Evolutionary conservation across 352 stramenopile species (phyloP).

Genomic region (Pythium aquatile): DNA sequence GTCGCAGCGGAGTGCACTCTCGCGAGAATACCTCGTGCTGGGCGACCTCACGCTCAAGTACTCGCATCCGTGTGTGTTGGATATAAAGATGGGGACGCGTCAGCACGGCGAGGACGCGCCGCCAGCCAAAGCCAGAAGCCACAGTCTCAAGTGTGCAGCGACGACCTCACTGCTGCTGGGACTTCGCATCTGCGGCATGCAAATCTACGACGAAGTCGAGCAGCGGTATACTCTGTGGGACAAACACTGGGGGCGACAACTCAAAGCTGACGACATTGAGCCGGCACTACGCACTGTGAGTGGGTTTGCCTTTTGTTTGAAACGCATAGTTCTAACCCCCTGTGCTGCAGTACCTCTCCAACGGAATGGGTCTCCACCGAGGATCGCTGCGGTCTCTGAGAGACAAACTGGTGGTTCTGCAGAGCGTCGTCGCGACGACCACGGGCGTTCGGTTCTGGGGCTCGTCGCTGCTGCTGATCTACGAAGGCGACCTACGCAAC

Average conservation of each 20-base stretch:
- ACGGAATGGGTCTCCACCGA: conserved; percentile 37
- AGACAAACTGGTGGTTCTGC: conserved; percentile 42
- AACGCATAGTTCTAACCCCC: not conserved
- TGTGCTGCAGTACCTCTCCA: conserved; percentile 57
- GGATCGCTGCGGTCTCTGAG: conserved; percentile 46
- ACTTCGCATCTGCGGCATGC: conserved; percentile 77
- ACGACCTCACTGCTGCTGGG: conserved; percentile 70
- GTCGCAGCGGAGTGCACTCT: conserved; percentile 3
- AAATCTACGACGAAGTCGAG: conserved; percentile 65
- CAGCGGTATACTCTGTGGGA: conserved; percentile 70
- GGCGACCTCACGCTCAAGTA: conserved; percentile 69
- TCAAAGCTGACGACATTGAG: conserved; percentile 53
- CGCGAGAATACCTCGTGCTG: conserved; percentile 63
- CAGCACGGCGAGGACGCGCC: conserved; percentile 73
- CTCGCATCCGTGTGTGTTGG: conserved; percentile 61
- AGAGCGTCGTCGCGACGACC: conserved; percentile 41
- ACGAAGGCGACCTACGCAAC: conserved; percentile 57
- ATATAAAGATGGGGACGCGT: conserved; percentile 82
- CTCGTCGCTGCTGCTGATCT: conserved; percentile 69
- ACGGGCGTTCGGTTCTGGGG: conserved; percentile 73
- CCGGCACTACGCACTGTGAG: conserved; percentile 61
- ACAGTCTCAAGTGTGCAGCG: conserved; percentile 69
- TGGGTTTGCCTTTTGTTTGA: not conserved
- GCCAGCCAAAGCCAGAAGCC: conserved; percentile 62
- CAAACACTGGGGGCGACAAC: conserved; percentile 73